Percentiles rank a stretch among this genome's conserved stretches.
Evolutionary conservation across 2,329 filamentous ascomycete species (phyloP).

Genomic region (Diaporthe sp.): DNA sequence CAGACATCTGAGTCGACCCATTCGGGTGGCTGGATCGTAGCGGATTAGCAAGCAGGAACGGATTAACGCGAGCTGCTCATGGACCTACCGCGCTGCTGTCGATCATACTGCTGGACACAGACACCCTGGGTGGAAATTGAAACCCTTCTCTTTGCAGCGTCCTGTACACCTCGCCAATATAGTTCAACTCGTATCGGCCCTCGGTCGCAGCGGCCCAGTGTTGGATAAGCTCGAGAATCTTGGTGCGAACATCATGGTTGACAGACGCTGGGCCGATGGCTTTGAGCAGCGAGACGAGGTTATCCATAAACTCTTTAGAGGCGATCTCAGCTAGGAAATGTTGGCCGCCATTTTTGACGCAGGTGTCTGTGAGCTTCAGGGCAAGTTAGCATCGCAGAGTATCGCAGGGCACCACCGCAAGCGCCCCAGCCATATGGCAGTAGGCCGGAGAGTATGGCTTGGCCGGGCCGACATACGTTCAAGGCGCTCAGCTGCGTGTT

Average conservation of each 20-base stretch:
- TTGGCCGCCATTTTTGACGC: slow-evolving; percentile 96
- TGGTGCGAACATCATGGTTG: slow-evolving; percentile 87
- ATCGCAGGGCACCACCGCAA: background rate
- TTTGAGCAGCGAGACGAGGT: slow-evolving; percentile 89
- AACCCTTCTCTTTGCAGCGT: slow-evolving; percentile 87
- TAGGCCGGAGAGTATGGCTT: background rate
- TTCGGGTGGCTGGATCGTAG: slow-evolving; percentile 81
- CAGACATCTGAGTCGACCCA: slow-evolving; percentile 99
- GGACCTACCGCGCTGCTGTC: slow-evolving; percentile 87
- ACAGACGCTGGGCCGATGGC: slow-evolving; percentile 80
- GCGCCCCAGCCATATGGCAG: background rate
- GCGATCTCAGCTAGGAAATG: slow-evolving; percentile 97
- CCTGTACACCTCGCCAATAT: slow-evolving; percentile 90
- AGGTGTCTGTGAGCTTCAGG: slow-evolving; percentile 89
- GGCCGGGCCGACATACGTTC: slow-evolving; percentile 71
- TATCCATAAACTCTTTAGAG: slow-evolving; percentile 98
- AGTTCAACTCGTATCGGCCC: slow-evolving; percentile 83
- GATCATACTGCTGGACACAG: slow-evolving; percentile 96
- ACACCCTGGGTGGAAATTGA: slow-evolving; percentile 87
- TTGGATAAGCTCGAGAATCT: slow-evolving; percentile 95
- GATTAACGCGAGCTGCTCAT: background rate
- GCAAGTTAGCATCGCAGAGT: slow-evolving; percentile 8
- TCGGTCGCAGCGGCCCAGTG: slow-evolving; percentile 93
- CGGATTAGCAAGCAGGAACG: slow-evolving; percentile 21
- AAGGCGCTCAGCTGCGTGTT: slow-evolving; percentile 97